Conservation (phyloP, 192 early-diverging fungal species). For the Linnemannia schmuckeri region DNA sequence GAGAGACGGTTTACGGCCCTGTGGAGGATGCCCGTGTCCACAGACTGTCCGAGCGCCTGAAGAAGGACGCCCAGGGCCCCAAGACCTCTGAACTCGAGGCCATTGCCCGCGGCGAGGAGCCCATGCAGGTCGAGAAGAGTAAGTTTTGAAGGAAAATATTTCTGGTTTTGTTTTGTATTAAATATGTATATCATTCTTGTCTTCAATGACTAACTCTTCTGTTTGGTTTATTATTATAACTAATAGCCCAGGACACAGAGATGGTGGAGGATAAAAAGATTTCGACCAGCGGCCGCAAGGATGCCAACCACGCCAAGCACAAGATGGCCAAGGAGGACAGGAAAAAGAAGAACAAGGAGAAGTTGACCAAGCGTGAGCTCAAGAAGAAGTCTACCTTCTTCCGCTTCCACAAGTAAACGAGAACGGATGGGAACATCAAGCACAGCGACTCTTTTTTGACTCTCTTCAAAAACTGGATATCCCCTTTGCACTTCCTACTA, state of each 20-base stretch:
- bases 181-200: neutral
- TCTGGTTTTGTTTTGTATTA: too few species aligned
- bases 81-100: slow-evolving; percentile 57
- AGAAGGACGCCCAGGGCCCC: slow-evolving; percentile 53
- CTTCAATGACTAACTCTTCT: neutral
- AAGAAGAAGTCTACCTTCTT: slow-evolving; percentile 58
- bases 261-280: slow-evolving; percentile 59
- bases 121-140: slow-evolving; percentile 55
- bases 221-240: neutral
- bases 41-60: slow-evolving; percentile 58
- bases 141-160: neutral
- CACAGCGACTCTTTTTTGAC: too few species aligned
- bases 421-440: too few species aligned
- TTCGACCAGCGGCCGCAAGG: slow-evolving; percentile 64
- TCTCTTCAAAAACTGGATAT: neutral
- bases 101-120: slow-evolving; percentile 49
- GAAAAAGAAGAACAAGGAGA: slow-evolving; percentile 52
- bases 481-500: neutral
- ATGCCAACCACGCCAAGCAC: slow-evolving; percentile 55
- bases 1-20: slow-evolving; percentile 65
- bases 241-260: slow-evolving; percentile 23
- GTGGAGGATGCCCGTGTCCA: slow-evolving; percentile 66
- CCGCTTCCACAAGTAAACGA: slow-evolving; percentile 56
- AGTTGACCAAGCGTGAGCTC: slow-evolving; percentile 52
- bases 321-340: slow-evolving; percentile 58